Base-by-base conservation (phyloP, 257 asterid species). In the Fraxinus cuspidata region DNA sequence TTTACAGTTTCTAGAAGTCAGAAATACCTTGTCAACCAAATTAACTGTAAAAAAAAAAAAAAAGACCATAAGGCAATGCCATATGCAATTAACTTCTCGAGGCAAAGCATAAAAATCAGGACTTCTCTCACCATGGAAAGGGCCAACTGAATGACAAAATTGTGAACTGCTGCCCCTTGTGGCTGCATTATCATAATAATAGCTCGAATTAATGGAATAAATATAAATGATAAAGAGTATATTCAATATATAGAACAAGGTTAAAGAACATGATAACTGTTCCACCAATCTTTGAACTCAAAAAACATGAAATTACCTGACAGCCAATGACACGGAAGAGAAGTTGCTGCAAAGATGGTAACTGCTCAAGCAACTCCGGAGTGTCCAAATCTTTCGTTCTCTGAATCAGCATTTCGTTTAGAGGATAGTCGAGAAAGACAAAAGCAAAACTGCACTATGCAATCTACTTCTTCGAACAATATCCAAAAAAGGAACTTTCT, bases 1-100 rank as follows among this genome's bases (percentile, higher is more conserved):
- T 29, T 63, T 44, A 29, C 67, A 76, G 80, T 11, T 42, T 78
- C 18, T 40, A 67, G 69, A 83, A 65, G 82, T 72, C 56, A 73
- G 44, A 35, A 79, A 58, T 85, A 95, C 98, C 99, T 96, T 96
- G 91, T 96, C 99, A 71, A 96, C 97, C 89, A 96, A 83, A 87
- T 96, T 96, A 71, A 90, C 93, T 5, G 92, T 79, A 34, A 23
- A 78, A 38, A 34, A 76, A 70, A 19, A 65, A 21, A 78, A 28
- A 65, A 21, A 78, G 23, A 28, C 70, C 42, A 51, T 47, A 63
- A 72, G 66, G 35, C 13, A 15, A 66, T 25, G 35, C 29, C 44
- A 44, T 19, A 70, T 4, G 42, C 4, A 44, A 70, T 71, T 53
- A 12, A 31, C 56, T 75, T 60, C 51, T 34, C 5, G 60, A 70